Evolutionary conservation across 208 protist genomes (phyloP).

Genomic region (Crithidia fasciculata): DNA sequence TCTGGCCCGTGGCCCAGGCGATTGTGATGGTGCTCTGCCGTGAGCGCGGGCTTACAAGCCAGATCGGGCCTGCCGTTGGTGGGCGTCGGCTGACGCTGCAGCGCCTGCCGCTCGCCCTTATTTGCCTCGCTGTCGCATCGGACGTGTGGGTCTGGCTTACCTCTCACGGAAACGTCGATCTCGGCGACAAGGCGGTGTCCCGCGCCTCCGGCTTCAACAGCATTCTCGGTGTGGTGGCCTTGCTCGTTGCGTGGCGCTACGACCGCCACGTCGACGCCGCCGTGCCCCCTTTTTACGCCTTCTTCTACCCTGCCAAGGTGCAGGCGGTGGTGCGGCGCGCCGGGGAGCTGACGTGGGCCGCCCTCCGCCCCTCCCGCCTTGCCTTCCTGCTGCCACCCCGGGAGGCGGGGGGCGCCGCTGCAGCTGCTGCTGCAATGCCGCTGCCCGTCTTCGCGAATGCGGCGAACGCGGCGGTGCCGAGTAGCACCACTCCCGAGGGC

Average conservation of each 20-base stretch:
- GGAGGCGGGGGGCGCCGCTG: slow-evolving; percentile 7
- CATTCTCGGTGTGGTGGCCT: slow-evolving; percentile 12
- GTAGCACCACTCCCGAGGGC: not conserved
- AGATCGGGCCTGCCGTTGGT: not conserved
- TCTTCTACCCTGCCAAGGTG: slow-evolving; percentile 33
- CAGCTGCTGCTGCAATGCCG: slow-evolving; percentile 9
- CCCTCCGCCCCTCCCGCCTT: not conserved
- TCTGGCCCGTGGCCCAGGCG: slow-evolving; percentile 42
- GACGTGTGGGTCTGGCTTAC: not conserved
- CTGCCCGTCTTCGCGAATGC: slow-evolving; percentile 20
- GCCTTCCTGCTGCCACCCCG: slow-evolving; percentile 14
- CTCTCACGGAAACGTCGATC: not conserved
- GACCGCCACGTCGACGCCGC: slow-evolving; percentile 17
- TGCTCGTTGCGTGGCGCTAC: slow-evolving; percentile 38
- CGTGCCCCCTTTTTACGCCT: slow-evolving; percentile 24
- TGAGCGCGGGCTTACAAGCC: slow-evolving; percentile 5
- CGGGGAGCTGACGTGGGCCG: not conserved
- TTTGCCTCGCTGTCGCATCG: slow-evolving; percentile 4
- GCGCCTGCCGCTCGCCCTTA: slow-evolving; percentile 19
- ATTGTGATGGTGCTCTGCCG: slow-evolving; percentile 35
- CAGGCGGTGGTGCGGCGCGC: slow-evolving; percentile 14
- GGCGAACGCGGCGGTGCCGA: not conserved
- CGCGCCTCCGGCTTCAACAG: slow-evolving; percentile 1
- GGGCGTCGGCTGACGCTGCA: slow-evolving; percentile 20
- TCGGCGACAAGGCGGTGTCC: not conserved